A percentile compares a stretch with the other conserved stretches of the same genome.
phyloP scores from a whole-genome alignment of 192 early-diverging fungal genomes.

The Backusella sp. region DNA sequence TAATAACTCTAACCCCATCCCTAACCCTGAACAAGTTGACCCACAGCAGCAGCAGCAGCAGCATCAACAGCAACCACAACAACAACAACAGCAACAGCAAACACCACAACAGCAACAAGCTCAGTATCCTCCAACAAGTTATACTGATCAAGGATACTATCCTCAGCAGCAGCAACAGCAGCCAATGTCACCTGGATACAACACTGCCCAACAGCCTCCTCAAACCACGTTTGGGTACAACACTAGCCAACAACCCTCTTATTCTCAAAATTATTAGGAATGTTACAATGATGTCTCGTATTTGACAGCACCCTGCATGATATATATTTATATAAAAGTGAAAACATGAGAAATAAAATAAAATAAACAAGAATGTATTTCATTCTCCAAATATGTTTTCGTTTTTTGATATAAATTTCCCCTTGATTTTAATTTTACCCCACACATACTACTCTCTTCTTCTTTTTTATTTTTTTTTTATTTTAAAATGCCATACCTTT shows the following conservation, averaged over 20 bases:
- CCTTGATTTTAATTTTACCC: slow-evolving; percentile 3
- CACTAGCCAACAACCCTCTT: not conserved
- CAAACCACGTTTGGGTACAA: not conserved
- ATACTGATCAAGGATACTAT: not conserved
- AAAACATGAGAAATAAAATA: not conserved
- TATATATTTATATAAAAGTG: not conserved
- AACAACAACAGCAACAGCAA: slow-evolving; percentile 25
- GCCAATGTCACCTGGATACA: not conserved
- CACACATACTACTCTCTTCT: not conserved
- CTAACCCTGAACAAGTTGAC: slow-evolving; percentile 11
- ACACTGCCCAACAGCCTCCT: slow-evolving; percentile 1
- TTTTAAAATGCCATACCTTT: slow-evolving; percentile 10
- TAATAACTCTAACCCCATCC: slow-evolving; percentile 8
- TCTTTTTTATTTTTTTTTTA: slow-evolving; percentile 9
- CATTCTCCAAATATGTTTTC: not conserved
- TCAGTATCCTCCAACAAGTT: slow-evolving; percentile 6
- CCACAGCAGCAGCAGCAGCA: slow-evolving; percentile 19
- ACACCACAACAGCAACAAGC: slow-evolving; percentile 27
- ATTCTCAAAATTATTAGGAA: slow-evolving; percentile 1
- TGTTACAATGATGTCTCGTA: slow-evolving; percentile 2
- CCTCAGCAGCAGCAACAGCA: slow-evolving; percentile 21
- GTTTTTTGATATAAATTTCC: not conserved
- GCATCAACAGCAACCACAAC: slow-evolving; percentile 26
- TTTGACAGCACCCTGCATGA: not conserved
- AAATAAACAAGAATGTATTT: not conserved